These are phyloP conservation scores for Hermanozyma aechmeae DNA, from an alignment of 805 yeast species.

Conservation along the genomic window DNA sequence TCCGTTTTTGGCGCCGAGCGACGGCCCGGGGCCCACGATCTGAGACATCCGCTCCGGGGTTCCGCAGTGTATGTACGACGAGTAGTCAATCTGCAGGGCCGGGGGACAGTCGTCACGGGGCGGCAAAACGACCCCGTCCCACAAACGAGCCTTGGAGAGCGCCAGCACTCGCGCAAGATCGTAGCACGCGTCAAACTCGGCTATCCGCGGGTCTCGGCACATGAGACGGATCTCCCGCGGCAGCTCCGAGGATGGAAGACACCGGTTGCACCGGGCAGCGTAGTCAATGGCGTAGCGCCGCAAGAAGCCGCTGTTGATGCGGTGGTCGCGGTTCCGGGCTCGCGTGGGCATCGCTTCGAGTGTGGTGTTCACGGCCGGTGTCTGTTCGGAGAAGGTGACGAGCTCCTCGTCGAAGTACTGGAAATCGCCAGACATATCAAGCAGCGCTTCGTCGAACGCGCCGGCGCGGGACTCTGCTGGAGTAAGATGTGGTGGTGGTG, in stretches of 20 bases:
- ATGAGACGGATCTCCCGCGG: constrained; percentile 3
- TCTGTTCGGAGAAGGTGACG: constrained; percentile 1
- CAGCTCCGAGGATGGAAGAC: constrained; percentile 2
- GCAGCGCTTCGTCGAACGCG: neutral
- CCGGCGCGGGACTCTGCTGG: neutral
- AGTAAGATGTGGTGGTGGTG: neutral
- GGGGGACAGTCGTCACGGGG: constrained; percentile 38
- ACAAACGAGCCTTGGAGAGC: constrained; percentile 9
- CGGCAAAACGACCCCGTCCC: constrained; percentile 33
- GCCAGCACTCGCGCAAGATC: constrained; percentile 2
- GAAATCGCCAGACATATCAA: neutral
- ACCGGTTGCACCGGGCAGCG: constrained; percentile 5
- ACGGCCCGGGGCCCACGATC: no score
- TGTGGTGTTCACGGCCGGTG: neutral
- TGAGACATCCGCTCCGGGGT: constrained; percentile 4
- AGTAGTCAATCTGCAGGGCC: constrained; percentile 9
- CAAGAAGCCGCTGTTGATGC: constrained; percentile 10
- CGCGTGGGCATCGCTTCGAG: neutral
- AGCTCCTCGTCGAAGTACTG: constrained; percentile 1
- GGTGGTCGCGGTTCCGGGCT: constrained; percentile 7
- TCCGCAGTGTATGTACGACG: constrained; percentile 16
- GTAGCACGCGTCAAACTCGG: constrained; percentile 1
- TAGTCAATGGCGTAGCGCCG: constrained; percentile 10
- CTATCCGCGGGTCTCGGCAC: constrained; percentile 1
- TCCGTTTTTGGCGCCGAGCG: constrained; percentile 13